Evolutionary conservation across 1,284 basidiomycete species (phyloP), one percentile per base, ranked within the genome.

Genomic region (Puccinia horiana): DNA sequence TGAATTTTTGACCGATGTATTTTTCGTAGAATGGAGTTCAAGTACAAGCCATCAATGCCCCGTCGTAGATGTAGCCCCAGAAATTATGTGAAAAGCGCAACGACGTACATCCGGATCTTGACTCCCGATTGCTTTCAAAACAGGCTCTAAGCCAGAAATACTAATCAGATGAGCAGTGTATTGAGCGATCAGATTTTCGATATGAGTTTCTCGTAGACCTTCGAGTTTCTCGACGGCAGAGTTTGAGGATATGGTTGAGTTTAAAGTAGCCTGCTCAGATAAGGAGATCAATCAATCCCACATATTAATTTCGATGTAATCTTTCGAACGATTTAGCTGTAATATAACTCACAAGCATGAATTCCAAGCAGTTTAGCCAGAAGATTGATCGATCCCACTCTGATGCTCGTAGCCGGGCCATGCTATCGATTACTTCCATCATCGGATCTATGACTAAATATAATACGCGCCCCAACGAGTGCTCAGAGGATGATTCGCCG

Each of bases 151-250:
- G 1, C 93, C 93, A 42, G 92, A 91, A 80, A 94, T 92, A 49
- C 88, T 88, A 82, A 96, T 90, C 47, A 95, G 89, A 81, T 90
- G 90, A 72, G 89, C 88, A 84, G 91, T 93, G 94, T 96, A 86
- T 29, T 75, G 63, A 12, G 37, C 26, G 35, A 49, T 35, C 14
- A 81, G 49, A 14, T 47, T 61, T 61, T 47, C n/a, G n/a, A 75
- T 20, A 32, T 81, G 72, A 47, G 52, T 75, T 61, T 81, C 37
- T 0, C 42, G n/a, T 11, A 47, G 58, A 32, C 29, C 40, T 47
- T 81, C 56, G 23, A 81, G 42, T 58, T 52, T 70, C 32, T 65
- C 44, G 8, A 47, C 20, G 18, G 52, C 23, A 20, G 54, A 58
- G 23, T 65, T 61, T 47, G 35, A 70, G 29, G 12, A 32, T 11